Evolutionary conservation across 176 grass and related monocot genomes (phyloP), one percentile per base, ranked within the genome.

Genomic region (Eleusine coracana): DNA sequence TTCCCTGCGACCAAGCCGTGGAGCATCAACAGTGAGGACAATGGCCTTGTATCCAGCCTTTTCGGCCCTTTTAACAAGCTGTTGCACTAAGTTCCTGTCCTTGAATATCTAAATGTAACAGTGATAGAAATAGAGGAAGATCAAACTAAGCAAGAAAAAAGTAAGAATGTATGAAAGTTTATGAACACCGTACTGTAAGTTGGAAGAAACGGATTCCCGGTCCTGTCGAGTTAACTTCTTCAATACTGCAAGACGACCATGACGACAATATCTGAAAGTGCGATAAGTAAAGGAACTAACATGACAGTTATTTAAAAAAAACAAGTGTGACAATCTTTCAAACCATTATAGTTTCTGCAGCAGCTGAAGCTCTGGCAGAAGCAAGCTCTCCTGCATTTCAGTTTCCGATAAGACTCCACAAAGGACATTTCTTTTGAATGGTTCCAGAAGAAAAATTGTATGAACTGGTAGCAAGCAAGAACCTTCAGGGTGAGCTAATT

Each of bases 401-500:
- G 45, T 46, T 71, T 38, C 41, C 74, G 52, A 81, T 36, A 76
- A 77, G 40, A 2, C 2, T 75, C 2, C 20, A 66, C 82, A 18
- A 76, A 66, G 6, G 34, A 82, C 38, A 16, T 23, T 61, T 72
- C 31, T 10, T 60, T 14, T 5, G 1, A 10, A 65, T 78, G 40
- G 13, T 18, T 12, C 4, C 76, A 78, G 0, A 31, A 56, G 37
- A 67, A 60, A 23, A 23, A 1, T 7, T 14, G 2, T n/a, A 23
- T 39, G 27, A 51, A 44, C 5, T 11, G 46, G 25, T 18, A 61
- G 31, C 41, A 17, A 29, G 55, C 2, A 67, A n/a, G 16, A 73
- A 98, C 90, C 92, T 89, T 95, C 88, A 67, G 87, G 90, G 74
- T 98, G 96, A 10, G 96, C 96, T 88, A 98, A 89, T 86, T 98